Conservation (phyloP, 139 green algal genomes). For the Chlorella sp. region DNA sequence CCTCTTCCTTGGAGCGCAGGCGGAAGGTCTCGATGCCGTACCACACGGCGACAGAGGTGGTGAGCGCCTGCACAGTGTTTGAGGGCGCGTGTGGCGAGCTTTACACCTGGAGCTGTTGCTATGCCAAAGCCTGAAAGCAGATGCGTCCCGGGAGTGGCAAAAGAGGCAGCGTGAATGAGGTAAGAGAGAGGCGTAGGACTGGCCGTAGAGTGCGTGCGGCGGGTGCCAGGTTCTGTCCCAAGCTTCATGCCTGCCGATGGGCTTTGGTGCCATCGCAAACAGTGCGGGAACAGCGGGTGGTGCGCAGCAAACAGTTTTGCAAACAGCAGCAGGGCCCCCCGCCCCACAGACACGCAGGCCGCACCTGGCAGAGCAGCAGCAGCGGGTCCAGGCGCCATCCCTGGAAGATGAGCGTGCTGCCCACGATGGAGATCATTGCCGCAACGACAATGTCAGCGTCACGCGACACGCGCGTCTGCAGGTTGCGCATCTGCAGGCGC, state of each 20-base stretch:
- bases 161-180: background rate
- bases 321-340: too few relatives aligned
- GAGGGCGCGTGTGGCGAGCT: background rate
- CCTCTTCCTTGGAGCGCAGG: conserved; percentile 25
- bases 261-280: too few relatives aligned
- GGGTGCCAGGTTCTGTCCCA: too few relatives aligned
- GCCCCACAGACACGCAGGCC: too few relatives aligned
- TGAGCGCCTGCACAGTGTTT: conserved; percentile 37
- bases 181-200: background rate
- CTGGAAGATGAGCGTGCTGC: conserved; percentile 67
- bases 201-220: background rate
- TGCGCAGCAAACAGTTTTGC: too few relatives aligned
- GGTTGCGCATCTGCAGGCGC: conserved; percentile 37
- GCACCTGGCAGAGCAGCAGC: conserved; percentile 57
- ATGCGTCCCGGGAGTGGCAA: background rate
- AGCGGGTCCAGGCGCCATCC: conserved; percentile 64
- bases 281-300: too few relatives aligned
- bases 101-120: background rate
- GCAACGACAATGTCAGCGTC: conserved; percentile 63
- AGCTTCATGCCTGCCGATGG: too few relatives aligned
- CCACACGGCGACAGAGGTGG: conserved; percentile 50
- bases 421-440: conserved; percentile 57
- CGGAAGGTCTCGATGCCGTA: conserved; percentile 54
- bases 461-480: conserved; percentile 44
- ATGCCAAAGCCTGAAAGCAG: background rate